Base-by-base conservation (phyloP, 148 eudicot genomes). In the Limonium bicolor region DNA sequence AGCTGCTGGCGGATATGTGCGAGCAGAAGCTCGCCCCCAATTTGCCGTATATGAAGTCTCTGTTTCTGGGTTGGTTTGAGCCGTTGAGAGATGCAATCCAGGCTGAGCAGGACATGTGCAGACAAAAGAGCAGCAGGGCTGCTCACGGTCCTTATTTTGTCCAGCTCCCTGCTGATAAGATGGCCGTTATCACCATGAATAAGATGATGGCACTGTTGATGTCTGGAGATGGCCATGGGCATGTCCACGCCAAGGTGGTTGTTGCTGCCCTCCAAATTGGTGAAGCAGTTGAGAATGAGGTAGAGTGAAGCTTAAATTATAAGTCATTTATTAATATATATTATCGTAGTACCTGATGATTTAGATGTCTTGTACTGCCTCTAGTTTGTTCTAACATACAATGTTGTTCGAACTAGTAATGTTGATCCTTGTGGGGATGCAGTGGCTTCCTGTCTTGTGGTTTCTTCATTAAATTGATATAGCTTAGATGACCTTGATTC, bases 31-130 rank as follows among this genome's bases (percentile, higher is more conserved):
- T 84, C 46, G 97, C 97, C 2, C 97, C 95, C 27, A 83, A 80
- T 60, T 70, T 90, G 71, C 97, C 97, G 6, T 90, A 84, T 54
- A 71, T 90, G 53, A 84, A 90, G 64, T 70, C 97, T 0, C 63
- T 90, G 84, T 84, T 90, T 51, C 66, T 90, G 53, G 97, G 97
- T 45, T 90, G 97, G 95, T 90, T 90, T 59, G 95, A 80, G 68
- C 97, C 97, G 0, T 46, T 90, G 50, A 66, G 65, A 30, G 68
- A 76, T 71, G 95, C 67, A 3, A 90, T 90, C 51, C 46, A 34
- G 12, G 68, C 65, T 9, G 95, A 90, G 53, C 97, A 90, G 41
- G 80, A 77, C 2, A 33, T 57, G 61, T 66, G 64, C 35, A 60
- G 50, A 59, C 63, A 60, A 16, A 84, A 79, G 62, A 71, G 56